A percentile compares a stretch with the other conserved stretches of the same genome.
phyloP scores from a whole-genome alignment of 2,329 filamentous ascomycete genomes.

The Arthrobotrys pseudoclavata region DNA sequence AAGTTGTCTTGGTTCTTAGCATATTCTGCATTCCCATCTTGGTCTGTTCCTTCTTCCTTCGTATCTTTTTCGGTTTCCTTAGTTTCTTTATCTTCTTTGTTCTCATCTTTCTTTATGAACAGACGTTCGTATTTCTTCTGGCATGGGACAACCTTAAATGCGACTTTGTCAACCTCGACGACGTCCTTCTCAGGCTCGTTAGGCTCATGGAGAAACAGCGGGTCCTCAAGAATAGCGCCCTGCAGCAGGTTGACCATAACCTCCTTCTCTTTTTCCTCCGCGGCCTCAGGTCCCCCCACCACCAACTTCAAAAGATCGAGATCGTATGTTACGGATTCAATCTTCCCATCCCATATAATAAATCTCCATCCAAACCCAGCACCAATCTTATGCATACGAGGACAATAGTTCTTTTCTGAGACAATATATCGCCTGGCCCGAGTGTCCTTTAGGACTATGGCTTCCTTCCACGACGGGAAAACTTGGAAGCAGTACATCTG shows the following conservation, averaged over 20 bases:
- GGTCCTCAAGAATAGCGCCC: constrained; percentile 49
- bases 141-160: constrained; percentile 42
- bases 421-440: constrained; percentile 34
- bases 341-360: constrained; percentile 34
- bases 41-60: background rate
- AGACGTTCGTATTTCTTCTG: constrained; percentile 40
- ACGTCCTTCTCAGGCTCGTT: constrained; percentile 27
- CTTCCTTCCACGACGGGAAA: constrained; percentile 47
- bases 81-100: constrained; percentile 4
- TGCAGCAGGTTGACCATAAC: constrained; percentile 42
- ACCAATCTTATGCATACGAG: constrained; percentile 49
- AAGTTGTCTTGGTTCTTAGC: constrained; percentile 32
- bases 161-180: constrained; percentile 29
- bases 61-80: background rate
- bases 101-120: constrained; percentile 30
- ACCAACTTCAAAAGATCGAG: constrained; percentile 31
- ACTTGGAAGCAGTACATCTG: constrained; percentile 55
- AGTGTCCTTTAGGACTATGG: constrained; percentile 37
- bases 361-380: constrained; percentile 44
- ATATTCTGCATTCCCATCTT: constrained; percentile 27
- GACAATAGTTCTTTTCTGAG: constrained; percentile 52
- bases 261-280: constrained; percentile 32
- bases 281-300: background rate
- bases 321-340: constrained; percentile 49
- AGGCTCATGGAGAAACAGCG: constrained; percentile 30